Base-by-base conservation (phyloP, 2,329 filamentous ascomycete species). In the Onygenales sp. region DNA sequence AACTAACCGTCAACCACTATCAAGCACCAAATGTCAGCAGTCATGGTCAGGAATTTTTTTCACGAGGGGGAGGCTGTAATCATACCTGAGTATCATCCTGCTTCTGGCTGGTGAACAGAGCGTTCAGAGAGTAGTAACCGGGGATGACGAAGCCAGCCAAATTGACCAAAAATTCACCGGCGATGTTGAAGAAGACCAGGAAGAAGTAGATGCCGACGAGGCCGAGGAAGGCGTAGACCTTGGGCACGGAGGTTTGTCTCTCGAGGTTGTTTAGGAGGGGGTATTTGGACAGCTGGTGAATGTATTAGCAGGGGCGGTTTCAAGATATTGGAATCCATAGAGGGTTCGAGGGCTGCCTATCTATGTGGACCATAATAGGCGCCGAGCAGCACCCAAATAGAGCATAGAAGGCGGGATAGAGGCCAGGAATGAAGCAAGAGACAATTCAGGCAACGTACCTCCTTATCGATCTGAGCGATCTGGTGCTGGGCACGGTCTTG, bases 101-200 rank as follows among this genome's bases (percentile, higher is more conserved):
- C 66, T 78, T 84, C 66, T 68, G 74, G 55, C 75, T 67, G 59
- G 74, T 80, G 74, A 85, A 85, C 59, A 85, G 70, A 36, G 82
- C 82, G 59, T 80, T 72, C 52, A 85, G 74, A 31, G 82, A 85
- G 70, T 85, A 85, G 74, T 85, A 85, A 59, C 77, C 80, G 46
- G 82, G 82, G 57, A 85, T 72, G 58, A 82, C 66, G 68, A 85
- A 85, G 56, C 82, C 82, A 57, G 81, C 81, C 63, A 82, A 76
- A 72, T 85, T 85, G 66, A 84, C 81, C 55, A 85, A 77, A 70
- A 85, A 84, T 64, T 81, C 79, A 69, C 82, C 82, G 57, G 79
- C 82, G 60, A 85, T 84, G 75, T 85, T 85, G 75, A 85, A 85
- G 74, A 85, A 85, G 70, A 85, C 76, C 52, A 85, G 74, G 78